Conservation (phyloP, 2,329 filamentous ascomycete genomes). For the Monilinia fructigena region DNA sequence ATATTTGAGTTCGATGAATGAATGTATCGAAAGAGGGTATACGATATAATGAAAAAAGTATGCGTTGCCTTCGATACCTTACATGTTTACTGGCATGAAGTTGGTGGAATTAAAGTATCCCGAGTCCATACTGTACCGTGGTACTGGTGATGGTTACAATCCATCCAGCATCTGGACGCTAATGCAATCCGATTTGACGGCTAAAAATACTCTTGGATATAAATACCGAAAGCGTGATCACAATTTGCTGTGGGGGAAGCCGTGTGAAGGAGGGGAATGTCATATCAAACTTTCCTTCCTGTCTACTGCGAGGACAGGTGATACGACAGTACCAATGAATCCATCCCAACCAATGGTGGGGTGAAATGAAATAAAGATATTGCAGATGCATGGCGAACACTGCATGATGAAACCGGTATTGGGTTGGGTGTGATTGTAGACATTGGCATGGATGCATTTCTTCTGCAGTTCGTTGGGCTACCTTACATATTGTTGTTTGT, state of each 20-base stretch:
- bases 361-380: not conserved
- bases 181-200: too few species aligned
- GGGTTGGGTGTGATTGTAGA: conserved; percentile 1
- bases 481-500: conserved; percentile 10
- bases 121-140: too few species aligned
- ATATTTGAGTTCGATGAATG: too few species aligned
- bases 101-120: too few species aligned
- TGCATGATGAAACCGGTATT: conserved; percentile 6
- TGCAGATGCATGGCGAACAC: conserved; percentile 9
- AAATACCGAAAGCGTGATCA: conserved; percentile 5
- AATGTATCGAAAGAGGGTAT: too few species aligned
- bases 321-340: not conserved
- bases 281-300: not conserved
- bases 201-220: not conserved
- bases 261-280: conserved; percentile 10
- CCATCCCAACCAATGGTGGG: conserved; percentile 3
- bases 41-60: too few species aligned
- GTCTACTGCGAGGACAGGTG: too few species aligned
- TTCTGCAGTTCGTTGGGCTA: not conserved
- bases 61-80: too few species aligned
- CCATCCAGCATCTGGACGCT: too few species aligned
- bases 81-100: too few species aligned
- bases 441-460: not conserved
- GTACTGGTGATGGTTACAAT: too few species aligned
- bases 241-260: conserved; percentile 7